These are phyloP conservation scores for Trichoderma parareesei DNA, from an alignment of 495 filamentous ascomycete species.

Conservation along the genomic window DNA sequence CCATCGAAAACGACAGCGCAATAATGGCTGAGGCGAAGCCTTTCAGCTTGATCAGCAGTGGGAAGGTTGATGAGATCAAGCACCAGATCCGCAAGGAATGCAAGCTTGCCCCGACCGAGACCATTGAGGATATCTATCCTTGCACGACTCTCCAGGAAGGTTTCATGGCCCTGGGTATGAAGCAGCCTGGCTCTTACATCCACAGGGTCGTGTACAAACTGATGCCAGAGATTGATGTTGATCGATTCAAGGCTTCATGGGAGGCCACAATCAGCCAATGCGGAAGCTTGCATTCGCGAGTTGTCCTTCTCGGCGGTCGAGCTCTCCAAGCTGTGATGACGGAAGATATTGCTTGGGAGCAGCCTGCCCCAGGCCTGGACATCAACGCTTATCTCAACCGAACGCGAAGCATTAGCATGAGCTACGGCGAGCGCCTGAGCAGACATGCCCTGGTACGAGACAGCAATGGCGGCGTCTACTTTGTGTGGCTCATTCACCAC, in stretches of 20 bases:
- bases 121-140: constrained; percentile 22
- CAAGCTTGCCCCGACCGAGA: neutral
- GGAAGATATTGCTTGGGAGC: neutral
- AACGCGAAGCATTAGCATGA: constrained; percentile 7
- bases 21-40: neutral
- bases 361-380: neutral
- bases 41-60: neutral
- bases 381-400: neutral
- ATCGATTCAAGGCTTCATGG: constrained; percentile 42
- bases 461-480: constrained; percentile 12
- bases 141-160: constrained; percentile 50
- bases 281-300: constrained; percentile 58
- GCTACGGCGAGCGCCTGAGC: constrained; percentile 11
- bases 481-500: constrained; percentile 12
- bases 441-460: constrained; percentile 5
- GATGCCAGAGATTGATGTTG: constrained; percentile 29
- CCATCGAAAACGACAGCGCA: neutral
- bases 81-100: neutral
- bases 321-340: constrained; percentile 21
- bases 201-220: constrained; percentile 36
- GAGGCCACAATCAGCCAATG: constrained; percentile 40
- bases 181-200: constrained; percentile 33
- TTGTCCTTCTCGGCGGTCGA: constrained; percentile 7
- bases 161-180: constrained; percentile 37
- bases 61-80: neutral